Evolutionary conservation across 2,329 filamentous ascomycete species (phyloP).

Genomic region (Teratosphaeria pseudoeucalypti): DNA sequence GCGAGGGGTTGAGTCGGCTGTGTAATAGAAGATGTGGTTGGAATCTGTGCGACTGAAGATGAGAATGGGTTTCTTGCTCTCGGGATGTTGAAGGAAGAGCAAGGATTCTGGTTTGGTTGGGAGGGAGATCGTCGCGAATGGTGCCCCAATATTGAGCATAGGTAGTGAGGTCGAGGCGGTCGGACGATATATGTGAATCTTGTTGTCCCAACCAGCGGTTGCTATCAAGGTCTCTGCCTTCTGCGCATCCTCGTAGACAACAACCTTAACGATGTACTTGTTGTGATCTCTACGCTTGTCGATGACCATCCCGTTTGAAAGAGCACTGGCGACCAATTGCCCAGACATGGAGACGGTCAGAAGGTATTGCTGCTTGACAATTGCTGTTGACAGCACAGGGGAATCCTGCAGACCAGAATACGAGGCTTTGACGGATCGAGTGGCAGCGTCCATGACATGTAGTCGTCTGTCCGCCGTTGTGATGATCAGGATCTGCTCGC

Average conservation of each 20-base stretch:
- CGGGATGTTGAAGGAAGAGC: constrained; percentile 42
- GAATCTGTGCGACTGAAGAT: constrained; percentile 48
- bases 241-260: constrained; percentile 20
- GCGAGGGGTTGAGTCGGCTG: constrained; percentile 23
- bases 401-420: constrained; percentile 37
- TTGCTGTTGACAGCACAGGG: constrained; percentile 44
- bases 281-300: constrained; percentile 45
- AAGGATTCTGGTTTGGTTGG: constrained; percentile 49
- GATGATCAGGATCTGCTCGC: constrained; percentile 26
- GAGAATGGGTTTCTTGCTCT: constrained; percentile 38
- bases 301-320: constrained; percentile 28
- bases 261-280: constrained; percentile 49
- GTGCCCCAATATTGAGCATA: constrained; percentile 25
- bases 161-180: constrained; percentile 7
- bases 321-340: constrained; percentile 40
- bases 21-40: constrained; percentile 49
- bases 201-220: constrained; percentile 53
- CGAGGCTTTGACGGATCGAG: constrained; percentile 26
- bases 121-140: constrained; percentile 33
- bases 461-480: constrained; percentile 40
- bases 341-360: constrained; percentile 52
- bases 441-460: constrained; percentile 34
- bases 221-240: constrained; percentile 33
- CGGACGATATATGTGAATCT: constrained; percentile 41
- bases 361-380: constrained; percentile 35